Conservation (phyloP, 345 rosid genomes). For the Streptanthus diversifolius region DNA sequence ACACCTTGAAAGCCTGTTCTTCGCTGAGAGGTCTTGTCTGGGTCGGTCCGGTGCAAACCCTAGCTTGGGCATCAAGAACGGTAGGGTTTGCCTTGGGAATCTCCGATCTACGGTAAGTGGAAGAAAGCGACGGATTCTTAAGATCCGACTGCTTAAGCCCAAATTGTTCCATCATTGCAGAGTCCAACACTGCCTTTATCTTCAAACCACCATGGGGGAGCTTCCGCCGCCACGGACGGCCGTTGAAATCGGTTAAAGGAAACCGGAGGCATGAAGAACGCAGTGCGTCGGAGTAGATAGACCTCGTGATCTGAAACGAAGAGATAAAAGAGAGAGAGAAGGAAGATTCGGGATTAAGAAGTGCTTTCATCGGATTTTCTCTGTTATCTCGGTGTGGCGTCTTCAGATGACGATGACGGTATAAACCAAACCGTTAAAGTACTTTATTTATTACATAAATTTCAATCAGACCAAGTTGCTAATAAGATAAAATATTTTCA, state of each 20-base stretch:
- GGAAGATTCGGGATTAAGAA: conserved; percentile 41
- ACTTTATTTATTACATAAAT: neutral
- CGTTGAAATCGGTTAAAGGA: neutral
- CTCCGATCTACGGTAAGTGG: conserved; percentile 62
- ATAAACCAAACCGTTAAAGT: neutral
- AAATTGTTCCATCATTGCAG: conserved; percentile 48
- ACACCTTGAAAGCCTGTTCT: conserved; percentile 68
- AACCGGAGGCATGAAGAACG: conserved; percentile 31
- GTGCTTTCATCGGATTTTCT: conserved; percentile 52
- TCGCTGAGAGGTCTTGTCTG: conserved; percentile 76
- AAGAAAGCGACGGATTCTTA: conserved; percentile 63
- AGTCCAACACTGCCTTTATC: conserved; percentile 42
- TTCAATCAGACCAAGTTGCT: neutral
- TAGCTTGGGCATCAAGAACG: conserved; percentile 89
- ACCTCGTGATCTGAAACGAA: conserved; percentile 26
- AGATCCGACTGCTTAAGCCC: conserved; percentile 63
- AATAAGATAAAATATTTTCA: neutral
- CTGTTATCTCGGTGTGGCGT: neutral
- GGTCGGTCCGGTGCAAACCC: conserved; percentile 95
- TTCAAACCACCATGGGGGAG: conserved; percentile 21
- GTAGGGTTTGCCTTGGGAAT: conserved; percentile 74
- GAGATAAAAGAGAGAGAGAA: conserved; percentile 34
- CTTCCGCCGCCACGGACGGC: conserved; percentile 35
- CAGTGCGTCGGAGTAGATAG: conserved; percentile 13
- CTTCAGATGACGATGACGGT: neutral